phyloP scores from a whole-genome alignment of 345 rosid genomes.

The Diplotaxis tenuifolia region DNA sequence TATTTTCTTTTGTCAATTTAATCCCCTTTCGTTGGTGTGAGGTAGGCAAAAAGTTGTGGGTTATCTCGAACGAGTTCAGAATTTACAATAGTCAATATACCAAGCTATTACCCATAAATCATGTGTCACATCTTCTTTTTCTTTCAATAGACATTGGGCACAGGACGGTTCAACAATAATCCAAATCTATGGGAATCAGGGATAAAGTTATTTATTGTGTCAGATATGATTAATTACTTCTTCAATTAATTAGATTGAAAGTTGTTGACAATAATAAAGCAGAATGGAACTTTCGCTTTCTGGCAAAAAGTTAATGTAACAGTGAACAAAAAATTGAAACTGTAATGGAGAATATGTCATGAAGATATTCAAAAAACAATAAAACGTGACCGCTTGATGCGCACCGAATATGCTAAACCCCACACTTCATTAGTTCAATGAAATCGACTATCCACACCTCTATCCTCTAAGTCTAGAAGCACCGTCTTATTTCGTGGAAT shows the following conservation, averaged over 20 bases:
- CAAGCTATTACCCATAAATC: not conserved
- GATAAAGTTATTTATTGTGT: not conserved
- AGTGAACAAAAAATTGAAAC: not conserved
- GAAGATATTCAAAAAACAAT: not conserved
- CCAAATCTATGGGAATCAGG: constrained; percentile 7
- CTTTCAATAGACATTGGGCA: constrained; percentile 2
- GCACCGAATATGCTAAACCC: not conserved
- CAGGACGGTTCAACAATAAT: constrained; percentile 26
- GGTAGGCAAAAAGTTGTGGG: constrained; percentile 21
- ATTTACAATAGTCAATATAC: not conserved
- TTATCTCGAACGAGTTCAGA: constrained; percentile 1
- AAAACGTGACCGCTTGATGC: not conserved
- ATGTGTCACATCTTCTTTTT: not conserved
- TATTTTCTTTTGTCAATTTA: not conserved
- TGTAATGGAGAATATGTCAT: too few relatives aligned
- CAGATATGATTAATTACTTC: not conserved
- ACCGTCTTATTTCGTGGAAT: not conserved
- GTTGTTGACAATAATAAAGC: not conserved
- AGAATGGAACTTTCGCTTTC: not conserved
- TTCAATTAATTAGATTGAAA: not conserved
- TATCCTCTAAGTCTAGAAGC: not conserved
- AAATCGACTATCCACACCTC: not conserved
- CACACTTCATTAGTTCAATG: not conserved
- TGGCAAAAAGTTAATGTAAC: not conserved
- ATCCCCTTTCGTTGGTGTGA: constrained; percentile 28